A percentile compares a stretch with the other conserved stretches of the same genome.
phyloP scores from a whole-genome alignment of 768 basidiomycete species.

The Tylopilus felleus region DNA sequence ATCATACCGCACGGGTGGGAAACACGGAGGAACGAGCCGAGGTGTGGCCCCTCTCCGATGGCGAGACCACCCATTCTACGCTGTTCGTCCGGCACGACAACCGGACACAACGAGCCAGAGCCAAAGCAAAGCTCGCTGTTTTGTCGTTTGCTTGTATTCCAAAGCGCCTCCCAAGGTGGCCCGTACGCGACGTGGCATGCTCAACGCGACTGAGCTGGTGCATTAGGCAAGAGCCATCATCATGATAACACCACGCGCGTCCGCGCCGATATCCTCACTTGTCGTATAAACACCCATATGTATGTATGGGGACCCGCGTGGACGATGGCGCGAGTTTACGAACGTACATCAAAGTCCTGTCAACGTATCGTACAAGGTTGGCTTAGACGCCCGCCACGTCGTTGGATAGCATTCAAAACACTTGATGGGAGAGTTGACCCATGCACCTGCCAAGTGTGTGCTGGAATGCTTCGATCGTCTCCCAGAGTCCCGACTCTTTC shows the following conservation, averaged over 20 bases:
- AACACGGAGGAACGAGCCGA: background rate
- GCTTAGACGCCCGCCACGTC: background rate
- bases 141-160: background rate
- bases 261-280: background rate
- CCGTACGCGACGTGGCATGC: constrained; percentile 6
- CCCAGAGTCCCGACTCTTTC: too few species aligned
- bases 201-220: background rate
- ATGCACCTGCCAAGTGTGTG: too few species aligned
- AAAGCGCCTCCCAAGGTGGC: background rate
- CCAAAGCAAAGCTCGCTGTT: background rate
- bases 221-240: background rate
- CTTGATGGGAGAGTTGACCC: too few species aligned
- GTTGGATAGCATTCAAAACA: background rate
- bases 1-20: background rate
- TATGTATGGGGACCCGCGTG: background rate
- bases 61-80: background rate
- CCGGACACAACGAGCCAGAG: background rate
- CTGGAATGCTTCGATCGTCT: background rate
- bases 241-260: background rate
- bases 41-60: background rate
- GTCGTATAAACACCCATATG: background rate
- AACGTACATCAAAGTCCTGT: too few species aligned
- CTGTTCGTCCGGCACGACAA: too few species aligned
- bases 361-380: too few species aligned
- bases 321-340: background rate